Evolutionary conservation across 768 basidiomycete species (phyloP), one percentile per base, ranked within the genome.

Genomic region (Cystobasidium ongulense): DNA sequence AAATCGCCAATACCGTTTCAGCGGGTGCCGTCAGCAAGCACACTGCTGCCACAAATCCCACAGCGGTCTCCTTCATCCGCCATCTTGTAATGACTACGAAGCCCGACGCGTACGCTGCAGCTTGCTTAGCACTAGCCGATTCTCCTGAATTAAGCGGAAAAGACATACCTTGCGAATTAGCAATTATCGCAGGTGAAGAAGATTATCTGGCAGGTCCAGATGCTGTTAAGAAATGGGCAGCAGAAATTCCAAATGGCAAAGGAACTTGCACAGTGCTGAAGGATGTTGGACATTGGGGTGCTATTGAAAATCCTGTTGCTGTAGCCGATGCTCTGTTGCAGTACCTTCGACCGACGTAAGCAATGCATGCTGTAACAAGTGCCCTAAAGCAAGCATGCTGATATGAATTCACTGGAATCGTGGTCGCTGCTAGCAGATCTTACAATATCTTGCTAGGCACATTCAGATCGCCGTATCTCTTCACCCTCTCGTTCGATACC

Each of bases 201-300:
- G 74, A 74, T 53, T 50, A 50, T 23, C 29, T 74, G 50, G 65
- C 74, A n/a, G 43, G 46, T 33, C 74, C 74, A 68, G 35, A 39
- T 8, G 31, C n/a, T 4, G 71, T 74, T 1, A 57, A 74, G 25
- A 38, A 23, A 35, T 53, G 72, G 41, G 53, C 29, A 17, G 25
- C n/a, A 2, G 50, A 71, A 35, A 72, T 74, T 31, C 54, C 64
- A n/a, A n/a, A 57, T 41, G 72, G 52, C 23, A 35, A 61, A n/a
- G 71, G 72, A 27, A 41, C 36, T 31, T 50, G 36, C 23, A 41
- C 43, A 3, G 65, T 74, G 18, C 25, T 74, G 25, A 46, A 67
- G 23, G 68, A 74, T 43, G 54, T 71, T 21, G 74, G 74, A 31
- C 74, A 74, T 53, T 74, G 74, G 74, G 71, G 52, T 21, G 41